phyloP scores from a whole-genome alignment of 257 asterid genomes.

The Striga asiatica region DNA sequence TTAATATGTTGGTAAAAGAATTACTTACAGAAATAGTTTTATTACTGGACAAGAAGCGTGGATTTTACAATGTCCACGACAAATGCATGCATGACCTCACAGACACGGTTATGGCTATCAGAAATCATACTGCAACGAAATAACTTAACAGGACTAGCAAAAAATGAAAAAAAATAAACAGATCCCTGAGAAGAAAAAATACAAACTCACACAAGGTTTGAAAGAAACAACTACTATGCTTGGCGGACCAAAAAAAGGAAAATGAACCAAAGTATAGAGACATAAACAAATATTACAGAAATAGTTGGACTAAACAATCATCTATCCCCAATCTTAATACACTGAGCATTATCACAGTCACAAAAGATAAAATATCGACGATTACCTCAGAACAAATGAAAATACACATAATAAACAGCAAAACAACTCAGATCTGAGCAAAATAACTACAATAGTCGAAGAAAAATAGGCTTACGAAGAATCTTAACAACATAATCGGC shows the following conservation, averaged over 20 bases:
- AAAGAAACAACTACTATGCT: neutral
- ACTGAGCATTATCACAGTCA: neutral
- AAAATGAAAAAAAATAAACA: neutral
- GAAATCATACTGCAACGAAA: neutral
- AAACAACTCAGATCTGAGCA: constrained; percentile 15
- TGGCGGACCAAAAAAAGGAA: neutral
- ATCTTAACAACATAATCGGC: neutral
- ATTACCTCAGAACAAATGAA: no score
- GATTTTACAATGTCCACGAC: neutral
- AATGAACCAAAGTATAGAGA: no score
- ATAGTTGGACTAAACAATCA: neutral
- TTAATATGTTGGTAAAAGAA: no score
- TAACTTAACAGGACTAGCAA: neutral
- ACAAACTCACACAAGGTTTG: neutral
- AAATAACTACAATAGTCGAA: neutral
- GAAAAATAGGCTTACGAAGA: neutral
- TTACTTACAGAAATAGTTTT: no score
- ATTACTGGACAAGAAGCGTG: no score
- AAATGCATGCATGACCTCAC: no score
- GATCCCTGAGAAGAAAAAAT: neutral
- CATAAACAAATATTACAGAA: no score
- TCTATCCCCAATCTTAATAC: neutral
- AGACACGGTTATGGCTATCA: no score
- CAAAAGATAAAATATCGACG: neutral
- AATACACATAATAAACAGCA: neutral